These are phyloP conservation scores for Novymonas esmeraldas DNA, from an alignment of 208 protist genomes.

Conservation along the genomic window DNA sequence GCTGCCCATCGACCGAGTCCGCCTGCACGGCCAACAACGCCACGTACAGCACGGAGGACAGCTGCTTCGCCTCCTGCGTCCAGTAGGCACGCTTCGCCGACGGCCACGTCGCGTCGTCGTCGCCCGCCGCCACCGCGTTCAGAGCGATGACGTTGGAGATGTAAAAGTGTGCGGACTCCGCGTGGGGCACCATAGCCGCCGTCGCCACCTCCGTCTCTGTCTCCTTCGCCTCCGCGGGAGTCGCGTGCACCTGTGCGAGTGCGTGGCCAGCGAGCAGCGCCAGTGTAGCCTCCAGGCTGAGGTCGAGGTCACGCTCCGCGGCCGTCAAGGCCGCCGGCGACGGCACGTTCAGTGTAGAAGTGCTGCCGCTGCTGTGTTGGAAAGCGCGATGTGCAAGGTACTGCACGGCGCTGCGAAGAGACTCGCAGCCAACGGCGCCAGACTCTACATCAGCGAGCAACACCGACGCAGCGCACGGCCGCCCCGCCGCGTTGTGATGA, in stretches of 20 bases:
- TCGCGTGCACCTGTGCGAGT: constrained; percentile 10
- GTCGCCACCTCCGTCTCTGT: constrained; percentile 6
- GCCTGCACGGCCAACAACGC: constrained; percentile 17
- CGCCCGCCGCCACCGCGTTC: neutral
- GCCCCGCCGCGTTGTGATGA: constrained; percentile 15
- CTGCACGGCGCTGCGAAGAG: constrained; percentile 17
- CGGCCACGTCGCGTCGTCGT: neutral
- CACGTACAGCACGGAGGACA: constrained; percentile 27
- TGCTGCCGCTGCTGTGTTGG: neutral
- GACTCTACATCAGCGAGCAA: constrained; percentile 19
- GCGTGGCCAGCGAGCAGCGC: constrained; percentile 19
- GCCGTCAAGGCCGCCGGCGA: neutral
- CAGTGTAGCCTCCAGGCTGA: constrained; percentile 24
- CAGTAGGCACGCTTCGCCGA: constrained; percentile 16
- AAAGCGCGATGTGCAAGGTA: constrained; percentile 30
- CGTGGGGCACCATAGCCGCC: constrained; percentile 22
- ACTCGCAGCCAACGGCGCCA: constrained; percentile 1
- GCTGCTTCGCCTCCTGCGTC: constrained; percentile 11
- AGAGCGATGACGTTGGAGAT: constrained; percentile 11
- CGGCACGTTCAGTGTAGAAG: neutral
- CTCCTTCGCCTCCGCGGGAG: neutral
- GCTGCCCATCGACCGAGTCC: constrained; percentile 17
- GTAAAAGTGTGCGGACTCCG: constrained; percentile 20
- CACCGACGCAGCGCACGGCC: constrained; percentile 10
- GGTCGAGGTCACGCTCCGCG: constrained; percentile 25